These are phyloP conservation scores for Xylariaceae sp. DNA, from an alignment of 2,329 filamentous ascomycete species.

Conservation along the genomic window DNA sequence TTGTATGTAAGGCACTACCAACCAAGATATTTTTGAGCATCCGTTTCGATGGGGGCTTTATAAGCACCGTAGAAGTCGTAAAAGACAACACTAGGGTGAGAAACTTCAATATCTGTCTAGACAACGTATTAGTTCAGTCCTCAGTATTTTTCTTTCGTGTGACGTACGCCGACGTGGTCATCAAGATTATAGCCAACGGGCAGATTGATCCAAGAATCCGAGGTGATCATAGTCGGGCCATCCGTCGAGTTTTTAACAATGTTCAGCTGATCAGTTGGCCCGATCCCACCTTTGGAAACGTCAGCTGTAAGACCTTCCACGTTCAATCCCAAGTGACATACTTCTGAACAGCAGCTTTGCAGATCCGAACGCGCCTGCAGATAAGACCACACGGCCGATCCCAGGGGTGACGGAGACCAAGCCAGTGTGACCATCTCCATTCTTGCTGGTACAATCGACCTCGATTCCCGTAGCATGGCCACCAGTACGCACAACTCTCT, in stretches of 20 bases:
- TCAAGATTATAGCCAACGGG: constrained; percentile 60
- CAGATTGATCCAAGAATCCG: constrained; percentile 53
- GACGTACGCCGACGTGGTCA: constrained; percentile 49
- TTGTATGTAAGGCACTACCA: constrained; percentile 16
- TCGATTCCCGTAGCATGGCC: constrained; percentile 65
- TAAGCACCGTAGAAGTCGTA: constrained; percentile 68
- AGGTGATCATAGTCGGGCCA: constrained; percentile 47
- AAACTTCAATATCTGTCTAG: constrained; percentile 46
- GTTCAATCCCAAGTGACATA: constrained; percentile 8
- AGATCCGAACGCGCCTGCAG: constrained; percentile 67
- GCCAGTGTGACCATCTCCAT: constrained; percentile 52
- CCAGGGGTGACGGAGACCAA: constrained; percentile 57
- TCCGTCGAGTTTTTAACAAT: constrained; percentile 51
- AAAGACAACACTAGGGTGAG: constrained; percentile 48
- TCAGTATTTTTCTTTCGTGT: too few species aligned
- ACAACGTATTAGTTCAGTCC: too few species aligned
- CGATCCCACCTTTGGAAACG: constrained; percentile 51
- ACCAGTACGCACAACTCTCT: constrained; percentile 61
- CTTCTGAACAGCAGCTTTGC: constrained; percentile 67
- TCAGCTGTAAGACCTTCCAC: constrained; percentile 6
- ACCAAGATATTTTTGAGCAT: constrained; percentile 45
- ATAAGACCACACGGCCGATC: constrained; percentile 65
- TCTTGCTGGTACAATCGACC: constrained; percentile 49
- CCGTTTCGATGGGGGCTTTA: constrained; percentile 43
- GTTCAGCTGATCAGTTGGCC: constrained; percentile 58